Conservation (phyloP, 2,329 filamentous ascomycete species). For the Fusarium temperatum region DNA sequence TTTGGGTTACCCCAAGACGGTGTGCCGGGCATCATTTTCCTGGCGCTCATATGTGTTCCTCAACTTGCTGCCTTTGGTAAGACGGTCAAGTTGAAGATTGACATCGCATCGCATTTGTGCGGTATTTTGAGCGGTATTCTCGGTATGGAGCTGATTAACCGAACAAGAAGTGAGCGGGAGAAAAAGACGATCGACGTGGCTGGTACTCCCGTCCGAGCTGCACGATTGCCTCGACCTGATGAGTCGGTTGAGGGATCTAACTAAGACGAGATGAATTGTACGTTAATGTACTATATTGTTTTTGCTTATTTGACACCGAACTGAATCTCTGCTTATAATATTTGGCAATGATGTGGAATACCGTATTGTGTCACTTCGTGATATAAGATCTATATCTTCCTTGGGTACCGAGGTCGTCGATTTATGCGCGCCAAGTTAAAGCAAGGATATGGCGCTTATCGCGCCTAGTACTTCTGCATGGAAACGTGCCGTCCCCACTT, state of each 20-base stretch:
- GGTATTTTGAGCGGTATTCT: constrained; percentile 60
- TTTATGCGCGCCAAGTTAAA: constrained; percentile 4
- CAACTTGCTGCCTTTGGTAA: constrained; percentile 60
- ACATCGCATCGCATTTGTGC: constrained; percentile 63
- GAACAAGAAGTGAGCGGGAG: constrained; percentile 19
- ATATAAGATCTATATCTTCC: background rate
- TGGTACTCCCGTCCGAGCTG: background rate
- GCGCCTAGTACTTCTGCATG: constrained; percentile 19
- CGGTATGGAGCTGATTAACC: constrained; percentile 49
- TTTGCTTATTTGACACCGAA: constrained; percentile 18
- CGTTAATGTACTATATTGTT: constrained; percentile 27
- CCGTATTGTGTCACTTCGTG: background rate
- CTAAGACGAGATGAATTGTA: constrained; percentile 3
- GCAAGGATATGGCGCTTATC: constrained; percentile 30
- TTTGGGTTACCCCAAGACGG: constrained; percentile 67
- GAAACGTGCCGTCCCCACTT: background rate
- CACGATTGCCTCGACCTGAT: background rate
- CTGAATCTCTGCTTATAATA: constrained; percentile 18
- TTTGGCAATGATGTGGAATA: background rate
- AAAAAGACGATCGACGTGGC: constrained; percentile 32
- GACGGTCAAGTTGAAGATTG: constrained; percentile 53
- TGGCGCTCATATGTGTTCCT: constrained; percentile 60
- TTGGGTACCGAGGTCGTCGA: background rate
- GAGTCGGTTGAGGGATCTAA: background rate
- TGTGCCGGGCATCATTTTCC: constrained; percentile 63